These are phyloP conservation scores for Aspergillus sp. DNA, from an alignment of 2,329 filamentous ascomycete genomes.

Conservation along the genomic window DNA sequence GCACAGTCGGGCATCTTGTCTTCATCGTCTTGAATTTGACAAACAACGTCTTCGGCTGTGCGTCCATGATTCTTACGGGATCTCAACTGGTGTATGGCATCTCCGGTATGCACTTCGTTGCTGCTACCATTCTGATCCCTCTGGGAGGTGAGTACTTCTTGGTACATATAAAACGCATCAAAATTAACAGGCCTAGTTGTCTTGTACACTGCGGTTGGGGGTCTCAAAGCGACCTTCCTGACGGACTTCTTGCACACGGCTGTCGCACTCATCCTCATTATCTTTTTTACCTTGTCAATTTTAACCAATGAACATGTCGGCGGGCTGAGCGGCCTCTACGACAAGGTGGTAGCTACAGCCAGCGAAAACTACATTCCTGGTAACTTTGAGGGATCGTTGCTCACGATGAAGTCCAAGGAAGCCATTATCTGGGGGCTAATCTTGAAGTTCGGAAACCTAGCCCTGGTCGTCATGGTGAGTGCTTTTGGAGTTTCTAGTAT, in stretches of 20 bases:
- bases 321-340: constrained; percentile 45
- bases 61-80: constrained; percentile 48
- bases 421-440: constrained; percentile 48
- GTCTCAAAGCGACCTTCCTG: constrained; percentile 51
- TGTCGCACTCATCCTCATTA: constrained; percentile 49
- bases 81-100: constrained; percentile 48
- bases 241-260: constrained; percentile 52
- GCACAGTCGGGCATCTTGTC: constrained; percentile 40
- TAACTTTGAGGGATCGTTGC: constrained; percentile 49
- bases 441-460: constrained; percentile 51
- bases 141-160: constrained; percentile 39
- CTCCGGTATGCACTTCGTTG: constrained; percentile 51
- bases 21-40: constrained; percentile 44
- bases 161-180: not conserved
- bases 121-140: constrained; percentile 48
- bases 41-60: constrained; percentile 48
- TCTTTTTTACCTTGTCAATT: constrained; percentile 50
- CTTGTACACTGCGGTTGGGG: constrained; percentile 50
- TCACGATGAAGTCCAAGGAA: constrained; percentile 50
- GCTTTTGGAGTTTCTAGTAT: no score
- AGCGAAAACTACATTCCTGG: constrained; percentile 44
- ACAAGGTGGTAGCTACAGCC: constrained; percentile 47
- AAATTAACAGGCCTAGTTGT: constrained; percentile 34
- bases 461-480: constrained; percentile 49
- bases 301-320: constrained; percentile 45